Conservation (phyloP, 345 rosid species). For the Bretschneidera sinensis region DNA sequence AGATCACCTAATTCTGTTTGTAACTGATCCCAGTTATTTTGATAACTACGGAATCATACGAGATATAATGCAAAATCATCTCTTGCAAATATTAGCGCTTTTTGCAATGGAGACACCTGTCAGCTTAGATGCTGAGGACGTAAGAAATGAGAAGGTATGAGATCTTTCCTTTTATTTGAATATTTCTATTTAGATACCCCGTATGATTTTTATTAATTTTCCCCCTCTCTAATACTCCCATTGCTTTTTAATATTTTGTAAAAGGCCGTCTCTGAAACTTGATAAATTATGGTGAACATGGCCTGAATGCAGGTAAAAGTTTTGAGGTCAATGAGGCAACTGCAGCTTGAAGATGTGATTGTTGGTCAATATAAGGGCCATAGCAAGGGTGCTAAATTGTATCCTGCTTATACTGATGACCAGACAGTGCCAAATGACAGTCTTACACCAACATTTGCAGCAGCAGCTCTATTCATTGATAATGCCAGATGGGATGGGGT, state of each 20-base stretch:
- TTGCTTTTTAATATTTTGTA: neutral
- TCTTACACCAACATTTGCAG: conserved; percentile 84
- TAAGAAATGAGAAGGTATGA: conserved; percentile 86
- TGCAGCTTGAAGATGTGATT: conserved; percentile 69
- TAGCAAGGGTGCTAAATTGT: conserved; percentile 47
- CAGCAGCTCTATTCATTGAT: conserved; percentile 81
- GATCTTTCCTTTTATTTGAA: neutral
- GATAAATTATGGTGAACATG: neutral
- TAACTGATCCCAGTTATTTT: conserved; percentile 47
- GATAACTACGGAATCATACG: conserved; percentile 85
- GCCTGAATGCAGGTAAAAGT: conserved; percentile 64
- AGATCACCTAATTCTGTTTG: conserved; percentile 3
- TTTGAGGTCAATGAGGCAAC: conserved; percentile 74
- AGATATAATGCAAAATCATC: conserved; percentile 96
- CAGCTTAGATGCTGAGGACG: conserved; percentile 93
- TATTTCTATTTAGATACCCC: neutral
- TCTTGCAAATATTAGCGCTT: conserved; percentile 79
- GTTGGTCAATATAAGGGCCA: conserved; percentile 92
- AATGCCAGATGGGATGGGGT: conserved; percentile 98
- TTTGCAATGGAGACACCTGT: conserved; percentile 99
- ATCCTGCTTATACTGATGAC: conserved; percentile 72
- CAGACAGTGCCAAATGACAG: conserved; percentile 68
- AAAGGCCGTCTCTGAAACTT: neutral
- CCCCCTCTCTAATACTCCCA: neutral
- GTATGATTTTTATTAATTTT: neutral